A percentile compares a stretch with the other conserved stretches of the same genome.
Conservation (phyloP, 2,329 filamentous ascomycete genomes). For the Ophiognomonia clavigignenti-juglandacearum region DNA sequence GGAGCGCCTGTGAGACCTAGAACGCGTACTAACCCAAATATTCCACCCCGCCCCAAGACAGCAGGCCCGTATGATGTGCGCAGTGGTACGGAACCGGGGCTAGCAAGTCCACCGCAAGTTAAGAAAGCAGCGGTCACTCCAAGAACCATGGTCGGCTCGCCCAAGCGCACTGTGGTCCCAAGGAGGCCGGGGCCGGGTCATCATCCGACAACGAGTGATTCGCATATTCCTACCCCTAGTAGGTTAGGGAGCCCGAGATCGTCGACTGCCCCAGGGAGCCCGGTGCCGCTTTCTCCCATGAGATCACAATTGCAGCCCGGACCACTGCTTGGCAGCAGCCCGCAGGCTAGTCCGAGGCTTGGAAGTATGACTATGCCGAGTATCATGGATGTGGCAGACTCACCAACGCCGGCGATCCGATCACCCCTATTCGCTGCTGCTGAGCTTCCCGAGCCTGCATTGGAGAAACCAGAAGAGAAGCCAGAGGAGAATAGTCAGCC, state of each 20-base stretch:
- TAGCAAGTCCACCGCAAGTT: slow-evolving; percentile 18
- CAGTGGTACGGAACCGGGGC: slow-evolving; percentile 19
- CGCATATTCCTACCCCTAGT: slow-evolving; percentile 42
- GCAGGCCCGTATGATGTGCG: slow-evolving; percentile 62
- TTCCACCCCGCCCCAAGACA: slow-evolving; percentile 55
- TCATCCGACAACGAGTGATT: slow-evolving; percentile 45
- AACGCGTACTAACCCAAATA: slow-evolving; percentile 50
- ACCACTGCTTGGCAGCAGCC: slow-evolving; percentile 31
- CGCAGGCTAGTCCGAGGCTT: slow-evolving; percentile 43
- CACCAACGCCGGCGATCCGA: neutral
- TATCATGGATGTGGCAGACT: slow-evolving; percentile 26
- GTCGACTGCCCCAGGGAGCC: slow-evolving; percentile 32
- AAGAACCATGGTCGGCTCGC: slow-evolving; percentile 48
- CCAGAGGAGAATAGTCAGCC: slow-evolving; percentile 5
- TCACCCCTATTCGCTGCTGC: slow-evolving; percentile 14
- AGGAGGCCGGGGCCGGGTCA: slow-evolving; percentile 44
- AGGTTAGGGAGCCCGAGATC: slow-evolving; percentile 28
- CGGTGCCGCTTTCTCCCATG: neutral
- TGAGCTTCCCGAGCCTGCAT: neutral
- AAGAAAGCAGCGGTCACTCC: slow-evolving; percentile 46
- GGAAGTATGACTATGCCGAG: slow-evolving; percentile 51
- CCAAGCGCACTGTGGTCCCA: slow-evolving; percentile 42
- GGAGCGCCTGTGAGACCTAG: slow-evolving; percentile 58
- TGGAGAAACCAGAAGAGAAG: neutral
- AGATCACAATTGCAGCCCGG: slow-evolving; percentile 19